phyloP scores from a whole-genome alignment of 2,329 filamentous ascomycete species.

The Incumbomyces delicatus region DNA sequence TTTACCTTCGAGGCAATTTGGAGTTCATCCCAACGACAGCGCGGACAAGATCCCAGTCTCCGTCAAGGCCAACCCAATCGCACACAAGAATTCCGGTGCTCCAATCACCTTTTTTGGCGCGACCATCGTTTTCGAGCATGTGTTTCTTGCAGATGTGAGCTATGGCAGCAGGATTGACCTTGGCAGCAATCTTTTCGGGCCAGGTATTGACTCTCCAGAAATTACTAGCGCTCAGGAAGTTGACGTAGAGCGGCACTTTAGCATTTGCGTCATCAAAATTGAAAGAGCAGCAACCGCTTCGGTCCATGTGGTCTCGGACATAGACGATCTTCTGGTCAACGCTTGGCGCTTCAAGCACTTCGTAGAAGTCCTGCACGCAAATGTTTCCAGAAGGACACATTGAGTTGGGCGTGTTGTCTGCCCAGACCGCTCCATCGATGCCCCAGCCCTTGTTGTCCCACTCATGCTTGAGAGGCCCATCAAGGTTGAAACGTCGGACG shows the following conservation, averaged over 20 bases:
- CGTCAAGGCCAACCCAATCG: conserved; percentile 81
- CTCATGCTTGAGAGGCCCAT: conserved; percentile 36
- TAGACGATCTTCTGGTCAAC: conserved; percentile 73
- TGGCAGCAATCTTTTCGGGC: conserved; percentile 83
- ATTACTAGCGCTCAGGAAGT: conserved; percentile 84
- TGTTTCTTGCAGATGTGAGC: conserved; percentile 49
- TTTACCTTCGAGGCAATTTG: conserved; percentile 4
- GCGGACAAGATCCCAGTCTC: conserved; percentile 82
- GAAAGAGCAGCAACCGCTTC: conserved; percentile 29
- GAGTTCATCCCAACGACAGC: conserved; percentile 90
- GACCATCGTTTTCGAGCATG: conserved; percentile 25
- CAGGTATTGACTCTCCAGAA: conserved; percentile 89
- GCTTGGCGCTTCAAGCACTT: conserved; percentile 62
- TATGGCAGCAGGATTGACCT: conserved; percentile 69
- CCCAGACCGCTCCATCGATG: conserved; percentile 60
- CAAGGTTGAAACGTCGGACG: conserved; percentile 66
- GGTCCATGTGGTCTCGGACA: conserved; percentile 64
- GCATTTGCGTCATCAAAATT: conserved; percentile 42
- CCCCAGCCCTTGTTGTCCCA: conserved; percentile 45
- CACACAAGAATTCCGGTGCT: conserved; percentile 81
- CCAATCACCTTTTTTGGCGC: conserved; percentile 52
- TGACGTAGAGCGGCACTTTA: conserved; percentile 65
- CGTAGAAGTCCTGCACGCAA: conserved; percentile 90
- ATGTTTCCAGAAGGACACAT: conserved; percentile 60
- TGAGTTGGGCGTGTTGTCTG: conserved; percentile 76